Evolutionary conservation across 2,329 filamentous ascomycete genomes (phyloP).

Genomic region (Blastomyces gilchristii): DNA sequence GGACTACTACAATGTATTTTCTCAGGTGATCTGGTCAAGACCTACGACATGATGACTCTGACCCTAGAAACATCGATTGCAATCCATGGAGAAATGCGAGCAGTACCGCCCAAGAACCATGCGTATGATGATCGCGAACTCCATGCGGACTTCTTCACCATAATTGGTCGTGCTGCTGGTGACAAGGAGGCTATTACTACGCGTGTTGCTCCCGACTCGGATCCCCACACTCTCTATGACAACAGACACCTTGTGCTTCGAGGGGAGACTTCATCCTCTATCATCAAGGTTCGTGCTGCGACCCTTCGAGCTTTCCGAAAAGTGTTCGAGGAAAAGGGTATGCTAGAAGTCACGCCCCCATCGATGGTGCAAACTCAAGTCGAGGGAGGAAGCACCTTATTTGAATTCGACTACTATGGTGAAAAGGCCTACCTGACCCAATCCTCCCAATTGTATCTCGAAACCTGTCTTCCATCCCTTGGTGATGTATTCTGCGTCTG

Average conservation of each 20-base stretch:
- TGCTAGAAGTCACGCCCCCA: slow-evolving; percentile 78
- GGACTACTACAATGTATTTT: slow-evolving; percentile 78
- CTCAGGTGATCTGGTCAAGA: slow-evolving; percentile 71
- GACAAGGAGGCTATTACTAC: slow-evolving; percentile 90
- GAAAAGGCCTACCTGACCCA: slow-evolving; percentile 90
- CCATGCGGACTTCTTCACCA: slow-evolving; percentile 78
- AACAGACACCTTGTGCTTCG: slow-evolving; percentile 76
- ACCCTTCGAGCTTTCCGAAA: slow-evolving; percentile 72
- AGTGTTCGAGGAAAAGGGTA: slow-evolving; percentile 63
- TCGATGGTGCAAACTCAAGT: slow-evolving; percentile 92
- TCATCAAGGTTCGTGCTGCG: slow-evolving; percentile 77
- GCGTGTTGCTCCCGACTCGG: slow-evolving; percentile 57
- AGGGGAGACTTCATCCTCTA: slow-evolving; percentile 69
- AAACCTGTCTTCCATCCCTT: slow-evolving; percentile 81
- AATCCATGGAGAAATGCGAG: slow-evolving; percentile 71
- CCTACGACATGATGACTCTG: slow-evolving; percentile 80
- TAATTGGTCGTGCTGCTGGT: slow-evolving; percentile 68
- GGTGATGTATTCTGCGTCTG: slow-evolving; percentile 97
- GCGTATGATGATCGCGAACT: slow-evolving; percentile 80
- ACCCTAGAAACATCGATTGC: slow-evolving; percentile 80
- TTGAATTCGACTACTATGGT: slow-evolving; percentile 80
- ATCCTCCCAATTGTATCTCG: slow-evolving; percentile 93
- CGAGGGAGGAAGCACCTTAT: slow-evolving; percentile 84
- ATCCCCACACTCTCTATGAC: slow-evolving; percentile 66
- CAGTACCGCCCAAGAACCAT: slow-evolving; percentile 65